Evolutionary conservation across 2,329 filamentous ascomycete genomes (phyloP).

Genomic region (Hypoxylon sp.): DNA sequence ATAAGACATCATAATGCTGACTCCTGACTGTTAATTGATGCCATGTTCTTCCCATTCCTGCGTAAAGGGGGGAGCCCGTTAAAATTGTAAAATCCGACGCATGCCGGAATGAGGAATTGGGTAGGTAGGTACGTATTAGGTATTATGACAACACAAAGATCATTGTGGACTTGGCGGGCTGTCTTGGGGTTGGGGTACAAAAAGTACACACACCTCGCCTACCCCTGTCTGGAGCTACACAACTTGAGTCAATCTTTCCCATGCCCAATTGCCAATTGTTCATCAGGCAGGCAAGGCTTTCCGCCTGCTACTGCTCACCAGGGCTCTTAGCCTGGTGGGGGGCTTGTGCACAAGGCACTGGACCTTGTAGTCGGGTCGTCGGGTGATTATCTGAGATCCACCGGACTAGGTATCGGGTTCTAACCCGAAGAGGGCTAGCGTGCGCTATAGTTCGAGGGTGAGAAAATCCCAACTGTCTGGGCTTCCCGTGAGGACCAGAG

Average conservation of each 20-base stretch:
- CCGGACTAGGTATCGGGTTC: conserved; percentile 30
- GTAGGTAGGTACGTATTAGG: not conserved
- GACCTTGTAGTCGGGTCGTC: conserved; percentile 38
- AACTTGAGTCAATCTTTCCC: conserved; percentile 9
- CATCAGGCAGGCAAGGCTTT: conserved; percentile 19
- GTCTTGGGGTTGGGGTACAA: conserved; percentile 1
- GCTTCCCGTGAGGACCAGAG: conserved; percentile 33
- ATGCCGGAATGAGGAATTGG: conserved; percentile 19
- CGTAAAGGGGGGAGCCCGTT: conserved; percentile 17
- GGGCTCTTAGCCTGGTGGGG: not conserved
- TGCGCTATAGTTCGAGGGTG: conserved; percentile 10
- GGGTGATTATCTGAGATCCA: conserved; percentile 44
- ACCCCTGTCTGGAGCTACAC: conserved; percentile 27
- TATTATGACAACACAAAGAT: conserved; percentile 19
- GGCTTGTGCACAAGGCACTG: conserved; percentile 14
- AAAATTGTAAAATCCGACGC: conserved; percentile 30
- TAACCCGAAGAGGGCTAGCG: conserved; percentile 17
- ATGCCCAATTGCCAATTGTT: conserved; percentile 16
- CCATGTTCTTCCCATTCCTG: not conserved
- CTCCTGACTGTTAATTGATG: conserved; percentile 13
- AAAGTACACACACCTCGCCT: conserved; percentile 26
- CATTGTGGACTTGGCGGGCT: too few relatives aligned
- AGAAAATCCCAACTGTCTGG: conserved; percentile 44
- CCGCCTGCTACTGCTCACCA: conserved; percentile 6
- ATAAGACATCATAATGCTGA: conserved; percentile 10